Evolutionary conservation across 306 rosid species (phyloP).

Genomic region (Herpetospermum pedunculosum): DNA sequence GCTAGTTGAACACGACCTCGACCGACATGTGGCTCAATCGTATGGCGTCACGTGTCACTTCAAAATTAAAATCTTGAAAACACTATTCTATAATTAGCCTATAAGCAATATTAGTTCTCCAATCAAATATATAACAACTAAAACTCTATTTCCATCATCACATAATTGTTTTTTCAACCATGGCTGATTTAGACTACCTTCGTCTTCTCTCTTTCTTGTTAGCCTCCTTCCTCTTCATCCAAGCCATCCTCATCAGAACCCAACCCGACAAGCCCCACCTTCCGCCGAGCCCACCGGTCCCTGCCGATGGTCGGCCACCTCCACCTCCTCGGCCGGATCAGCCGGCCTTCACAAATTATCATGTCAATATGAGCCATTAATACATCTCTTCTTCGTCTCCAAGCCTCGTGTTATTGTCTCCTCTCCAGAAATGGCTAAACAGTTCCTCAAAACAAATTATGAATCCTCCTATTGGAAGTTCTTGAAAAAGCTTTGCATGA

Average conservation of each 20-base stretch:
- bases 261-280: conserved; percentile 5
- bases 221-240: conserved; percentile 16
- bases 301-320: conserved; percentile 30
- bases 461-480: conserved; percentile 39
- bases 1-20: too few relatives aligned
- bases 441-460: conserved; percentile 22
- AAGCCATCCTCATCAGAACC: conserved; percentile 10
- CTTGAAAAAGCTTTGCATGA: conserved; percentile 39
- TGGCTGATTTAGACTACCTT: conserved; percentile 18
- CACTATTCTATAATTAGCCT: background rate
- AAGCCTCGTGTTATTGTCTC: conserved; percentile 24
- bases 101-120: background rate
- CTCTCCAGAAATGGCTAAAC: conserved; percentile 25
- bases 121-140: background rate
- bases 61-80: background rate
- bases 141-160: background rate
- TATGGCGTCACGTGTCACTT: too few relatives aligned
- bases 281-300: conserved; percentile 24
- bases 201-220: conserved; percentile 21
- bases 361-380: conserved; percentile 18
- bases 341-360: conserved; percentile 26
- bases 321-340: conserved; percentile 21
- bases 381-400: conserved; percentile 25
- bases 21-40: too few relatives aligned
- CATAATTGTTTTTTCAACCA: conserved; percentile 5